Evolutionary conservation across 345 rosid species (phyloP), one percentile per base, ranked within the genome.

Genomic region (Sapria himalayana): DNA sequence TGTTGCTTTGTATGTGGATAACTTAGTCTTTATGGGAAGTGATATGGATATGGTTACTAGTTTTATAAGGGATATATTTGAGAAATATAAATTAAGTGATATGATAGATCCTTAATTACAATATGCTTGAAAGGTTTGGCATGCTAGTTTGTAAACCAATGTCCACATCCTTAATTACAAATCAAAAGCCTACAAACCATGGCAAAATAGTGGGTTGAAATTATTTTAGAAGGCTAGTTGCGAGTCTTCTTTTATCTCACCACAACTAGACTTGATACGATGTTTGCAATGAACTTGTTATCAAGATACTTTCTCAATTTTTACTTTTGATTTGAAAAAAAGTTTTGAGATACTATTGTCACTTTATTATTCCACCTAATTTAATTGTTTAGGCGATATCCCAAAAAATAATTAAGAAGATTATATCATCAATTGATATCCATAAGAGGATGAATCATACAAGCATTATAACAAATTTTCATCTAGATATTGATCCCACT

Each of bases 161-260:
- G 9, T 1, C 4, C 8, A 22, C 1, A 1, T 25, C 46, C 5
- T 3, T 42, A 34, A n/a, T 9, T 39, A 9, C 11, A 2, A 23
- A 42, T 4, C 33, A 42, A 8, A 42, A 42, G 33, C 10, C 27
- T 1, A 9, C 13, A 5, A 42, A 42, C 7, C 9, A 42, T 1
- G 29, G 1, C 1, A 18, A 31, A 3, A 4, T 2, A 3, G 15
- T 6, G 6, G 33, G 14, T 7, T 17, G 27, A 19, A 5, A 11
- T 9, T 7, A 25, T 9, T 42, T 42, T 23, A 2, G 46, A 42
- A 42, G 33, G 14, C 1, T 22, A 19, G 4, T 42, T 4, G 33
- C 18, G 4, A 18, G 49, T 9, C 49, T 44, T 9, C 11, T 44
- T n/a, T 5, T 42, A 42, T 25, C 46, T 42, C 15, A 15, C 19